Percentiles rank a stretch among this genome's conserved stretches.
Evolutionary conservation across 768 basidiomycete species (phyloP).

Genomic region (Lanmaoa pseudosensibilis): DNA sequence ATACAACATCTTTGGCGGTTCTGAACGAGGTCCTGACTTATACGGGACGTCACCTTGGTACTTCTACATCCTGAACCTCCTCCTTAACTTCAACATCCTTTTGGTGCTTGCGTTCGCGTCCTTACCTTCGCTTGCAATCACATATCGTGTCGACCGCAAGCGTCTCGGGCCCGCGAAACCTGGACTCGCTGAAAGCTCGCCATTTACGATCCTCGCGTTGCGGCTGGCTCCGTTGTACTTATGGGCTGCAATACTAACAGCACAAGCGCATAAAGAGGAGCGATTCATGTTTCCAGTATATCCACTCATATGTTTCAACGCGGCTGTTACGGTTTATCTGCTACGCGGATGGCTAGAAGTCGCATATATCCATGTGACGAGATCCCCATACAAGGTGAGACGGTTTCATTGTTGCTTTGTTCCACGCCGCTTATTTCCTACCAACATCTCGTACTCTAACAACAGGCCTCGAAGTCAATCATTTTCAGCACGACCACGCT

Average conservation of each 20-base stretch:
- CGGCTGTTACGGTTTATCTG: slow-evolving; percentile 84
- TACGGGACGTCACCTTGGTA: slow-evolving; percentile 90
- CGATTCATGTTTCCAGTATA: slow-evolving; percentile 98
- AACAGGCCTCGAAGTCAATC: slow-evolving; percentile 71
- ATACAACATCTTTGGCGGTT: slow-evolving; percentile 89
- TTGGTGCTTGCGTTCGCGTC: slow-evolving; percentile 78
- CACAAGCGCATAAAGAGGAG: slow-evolving; percentile 95
- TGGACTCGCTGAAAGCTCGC: slow-evolving; percentile 66
- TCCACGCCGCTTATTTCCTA: slow-evolving; percentile 1
- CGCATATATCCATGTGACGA: slow-evolving; percentile 69
- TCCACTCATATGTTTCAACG: slow-evolving; percentile 90
- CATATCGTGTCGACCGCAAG: slow-evolving; percentile 71
- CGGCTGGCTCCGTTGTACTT: slow-evolving; percentile 88
- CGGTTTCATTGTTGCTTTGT: not conserved
- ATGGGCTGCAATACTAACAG: slow-evolving; percentile 79
- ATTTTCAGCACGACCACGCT: slow-evolving; percentile 79
- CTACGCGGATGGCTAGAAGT: slow-evolving; percentile 85
- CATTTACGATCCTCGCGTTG: slow-evolving; percentile 72
- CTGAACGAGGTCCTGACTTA: slow-evolving; percentile 81
- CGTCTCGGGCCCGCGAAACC: slow-evolving; percentile 61
- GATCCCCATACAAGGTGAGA: slow-evolving; percentile 81
- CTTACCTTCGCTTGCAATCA: slow-evolving; percentile 74
- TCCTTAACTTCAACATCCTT: slow-evolving; percentile 92
- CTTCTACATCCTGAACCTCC: slow-evolving; percentile 86
- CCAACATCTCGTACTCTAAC: not conserved